These are phyloP conservation scores for Phytophthora syringae DNA, from an alignment of 352 stramenopile species.

Conservation along the genomic window DNA sequence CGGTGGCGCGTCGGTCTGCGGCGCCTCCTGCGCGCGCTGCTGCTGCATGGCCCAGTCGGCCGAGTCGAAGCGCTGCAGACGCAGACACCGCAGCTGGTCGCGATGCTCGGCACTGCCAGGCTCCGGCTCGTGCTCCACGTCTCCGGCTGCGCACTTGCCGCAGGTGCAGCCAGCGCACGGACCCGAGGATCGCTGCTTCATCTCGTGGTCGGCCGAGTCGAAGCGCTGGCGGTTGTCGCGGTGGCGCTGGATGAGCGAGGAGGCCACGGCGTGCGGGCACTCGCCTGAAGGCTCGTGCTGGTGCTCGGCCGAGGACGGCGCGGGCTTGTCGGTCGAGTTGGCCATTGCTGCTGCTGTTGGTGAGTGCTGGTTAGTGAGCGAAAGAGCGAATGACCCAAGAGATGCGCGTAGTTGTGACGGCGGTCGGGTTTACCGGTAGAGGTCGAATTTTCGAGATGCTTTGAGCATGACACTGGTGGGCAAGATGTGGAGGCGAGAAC, in stretches of 20 bases:
- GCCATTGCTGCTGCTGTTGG: no score
- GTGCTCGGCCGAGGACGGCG: conserved; percentile 14
- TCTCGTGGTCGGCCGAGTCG: conserved; percentile 75
- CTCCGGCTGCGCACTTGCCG: conserved; percentile 30
- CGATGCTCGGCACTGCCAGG: conserved; percentile 27
- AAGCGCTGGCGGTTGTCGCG: conserved; percentile 67
- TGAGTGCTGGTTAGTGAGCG: conserved; percentile 10
- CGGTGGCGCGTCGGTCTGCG: conserved; percentile 15
- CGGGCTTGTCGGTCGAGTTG: conserved; percentile 22
- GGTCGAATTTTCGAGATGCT: no score
- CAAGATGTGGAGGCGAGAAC: no score
- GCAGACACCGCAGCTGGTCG: conserved; percentile 59
- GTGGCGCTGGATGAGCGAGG: conserved; percentile 59
- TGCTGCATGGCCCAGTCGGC: conserved; percentile 69
- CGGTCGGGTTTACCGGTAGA: no score
- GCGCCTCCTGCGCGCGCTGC: conserved; percentile 23
- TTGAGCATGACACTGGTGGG: no score
- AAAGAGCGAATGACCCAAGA: conserved; percentile 41
- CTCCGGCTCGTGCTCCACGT: conserved; percentile 52
- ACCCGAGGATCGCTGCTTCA: conserved; percentile 41
- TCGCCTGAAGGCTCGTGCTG: conserved; percentile 20
- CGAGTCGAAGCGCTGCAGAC: conserved; percentile 77
- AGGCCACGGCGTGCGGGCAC: conserved; percentile 41
- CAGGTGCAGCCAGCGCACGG: conserved; percentile 33
- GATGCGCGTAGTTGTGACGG: no score